Conservation (phyloP, 2,329 filamentous ascomycete genomes). For the Teratosphaeria pseudoeucalypti region DNA sequence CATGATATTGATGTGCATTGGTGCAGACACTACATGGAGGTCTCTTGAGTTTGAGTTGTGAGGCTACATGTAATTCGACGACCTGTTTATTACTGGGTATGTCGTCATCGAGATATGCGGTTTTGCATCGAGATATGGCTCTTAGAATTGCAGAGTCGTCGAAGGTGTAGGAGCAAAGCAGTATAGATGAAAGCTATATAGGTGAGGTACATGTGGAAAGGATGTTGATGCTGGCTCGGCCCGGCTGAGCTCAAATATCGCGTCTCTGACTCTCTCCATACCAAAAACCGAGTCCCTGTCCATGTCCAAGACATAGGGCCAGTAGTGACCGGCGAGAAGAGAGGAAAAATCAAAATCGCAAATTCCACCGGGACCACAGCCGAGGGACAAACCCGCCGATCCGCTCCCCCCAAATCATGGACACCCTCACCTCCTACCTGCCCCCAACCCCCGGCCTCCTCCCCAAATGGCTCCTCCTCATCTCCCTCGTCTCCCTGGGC, state of each 20-base stretch:
- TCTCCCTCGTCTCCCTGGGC: slow-evolving; percentile 69
- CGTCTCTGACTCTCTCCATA: slow-evolving; percentile 3
- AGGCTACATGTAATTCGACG: no score
- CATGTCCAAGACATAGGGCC: neutral
- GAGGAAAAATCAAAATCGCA: neutral
- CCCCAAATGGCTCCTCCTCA: slow-evolving; percentile 56
- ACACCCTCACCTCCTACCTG: slow-evolving; percentile 29
- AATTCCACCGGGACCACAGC: neutral
- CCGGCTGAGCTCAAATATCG: neutral
- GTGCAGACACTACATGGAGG: no score
- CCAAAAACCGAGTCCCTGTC: neutral
- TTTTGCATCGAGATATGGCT: no score
- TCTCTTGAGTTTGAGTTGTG: no score
- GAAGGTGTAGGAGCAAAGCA: no score
- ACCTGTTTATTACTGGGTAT: no score
- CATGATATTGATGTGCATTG: no score
- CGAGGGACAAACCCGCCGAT: neutral
- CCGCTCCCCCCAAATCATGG: neutral
- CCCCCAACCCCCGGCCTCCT: slow-evolving; percentile 42
- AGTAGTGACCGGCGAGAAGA: neutral
- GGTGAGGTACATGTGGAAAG: neutral
- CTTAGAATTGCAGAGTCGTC: no score
- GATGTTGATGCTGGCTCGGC: neutral
- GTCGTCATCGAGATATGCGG: no score
- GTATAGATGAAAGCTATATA: no score